Evolutionary conservation across 78 protist species (phyloP).

Genomic region (Guillardia theta): DNA sequence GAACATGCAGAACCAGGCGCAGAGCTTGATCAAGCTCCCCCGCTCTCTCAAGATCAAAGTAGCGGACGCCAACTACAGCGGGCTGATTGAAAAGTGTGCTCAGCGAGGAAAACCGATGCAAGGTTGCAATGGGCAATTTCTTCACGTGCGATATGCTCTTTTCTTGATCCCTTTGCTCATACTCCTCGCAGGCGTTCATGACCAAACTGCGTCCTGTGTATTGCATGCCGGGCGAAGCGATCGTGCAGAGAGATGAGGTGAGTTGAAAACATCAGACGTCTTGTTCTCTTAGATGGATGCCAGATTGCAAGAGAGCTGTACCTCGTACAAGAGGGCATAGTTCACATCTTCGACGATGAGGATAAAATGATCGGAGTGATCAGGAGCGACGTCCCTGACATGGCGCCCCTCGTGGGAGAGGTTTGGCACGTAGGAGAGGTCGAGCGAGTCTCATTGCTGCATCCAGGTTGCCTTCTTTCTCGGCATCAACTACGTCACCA

Average conservation of each 20-base stretch:
- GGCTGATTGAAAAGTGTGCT: background rate
- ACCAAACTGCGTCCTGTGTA: too few relatives aligned
- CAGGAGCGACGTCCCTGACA: background rate
- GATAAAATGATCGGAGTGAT: background rate
- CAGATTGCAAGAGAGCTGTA: background rate
- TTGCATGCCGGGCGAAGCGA: background rate
- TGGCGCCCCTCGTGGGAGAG: background rate
- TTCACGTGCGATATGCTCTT: too few relatives aligned
- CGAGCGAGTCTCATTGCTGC: background rate
- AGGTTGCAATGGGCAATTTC: background rate
- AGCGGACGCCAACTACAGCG: background rate
- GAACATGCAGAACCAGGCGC: background rate
- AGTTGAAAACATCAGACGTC: too few relatives aligned
- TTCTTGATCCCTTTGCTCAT: background rate
- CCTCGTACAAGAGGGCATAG: background rate
- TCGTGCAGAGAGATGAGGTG: background rate
- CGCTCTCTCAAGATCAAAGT: background rate
- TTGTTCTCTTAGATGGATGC: too few relatives aligned
- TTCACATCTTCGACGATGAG: background rate
- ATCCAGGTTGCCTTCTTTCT: background rate
- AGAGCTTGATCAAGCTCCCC: background rate
- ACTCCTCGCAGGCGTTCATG: too few relatives aligned
- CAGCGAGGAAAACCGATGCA: background rate
- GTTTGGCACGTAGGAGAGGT: background rate
- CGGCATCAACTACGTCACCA: background rate